Conservation (phyloP, 257 asterid species). For the Forsythia viridissima region DNA sequence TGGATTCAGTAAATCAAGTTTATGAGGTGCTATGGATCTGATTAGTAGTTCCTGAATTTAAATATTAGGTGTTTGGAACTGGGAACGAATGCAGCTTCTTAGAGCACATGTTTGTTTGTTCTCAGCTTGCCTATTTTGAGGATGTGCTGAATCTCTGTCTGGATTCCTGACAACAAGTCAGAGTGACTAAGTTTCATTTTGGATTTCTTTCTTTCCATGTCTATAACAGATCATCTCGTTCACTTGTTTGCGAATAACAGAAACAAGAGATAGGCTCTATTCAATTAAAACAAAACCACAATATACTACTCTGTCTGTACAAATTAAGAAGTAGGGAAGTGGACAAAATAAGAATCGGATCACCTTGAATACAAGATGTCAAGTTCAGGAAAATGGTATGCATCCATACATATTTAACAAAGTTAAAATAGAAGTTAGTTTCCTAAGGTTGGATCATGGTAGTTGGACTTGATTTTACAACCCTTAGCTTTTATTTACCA, state of each 20-base stretch:
- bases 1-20: not conserved
- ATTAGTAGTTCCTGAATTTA: not conserved
- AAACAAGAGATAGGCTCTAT: not conserved
- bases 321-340: not conserved
- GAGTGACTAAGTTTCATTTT: not conserved
- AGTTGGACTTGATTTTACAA: not conserved
- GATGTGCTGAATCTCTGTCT: not conserved
- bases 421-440: not conserved
- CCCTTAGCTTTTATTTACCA: not conserved
- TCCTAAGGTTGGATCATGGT: not conserved
- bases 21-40: not conserved
- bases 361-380: not conserved
- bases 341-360: not conserved
- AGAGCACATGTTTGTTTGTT: not conserved
- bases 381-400: not conserved
- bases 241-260: not conserved
- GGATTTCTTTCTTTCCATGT: not conserved
- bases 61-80: not conserved
- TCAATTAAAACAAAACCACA: not conserved
- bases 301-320: not conserved
- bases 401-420: not conserved
- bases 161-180: not conserved
- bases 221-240: not conserved
- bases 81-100: not conserved
- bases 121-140: not conserved